Base-by-base conservation (phyloP, 306 rosid species). In the Castanea sativa region DNA sequence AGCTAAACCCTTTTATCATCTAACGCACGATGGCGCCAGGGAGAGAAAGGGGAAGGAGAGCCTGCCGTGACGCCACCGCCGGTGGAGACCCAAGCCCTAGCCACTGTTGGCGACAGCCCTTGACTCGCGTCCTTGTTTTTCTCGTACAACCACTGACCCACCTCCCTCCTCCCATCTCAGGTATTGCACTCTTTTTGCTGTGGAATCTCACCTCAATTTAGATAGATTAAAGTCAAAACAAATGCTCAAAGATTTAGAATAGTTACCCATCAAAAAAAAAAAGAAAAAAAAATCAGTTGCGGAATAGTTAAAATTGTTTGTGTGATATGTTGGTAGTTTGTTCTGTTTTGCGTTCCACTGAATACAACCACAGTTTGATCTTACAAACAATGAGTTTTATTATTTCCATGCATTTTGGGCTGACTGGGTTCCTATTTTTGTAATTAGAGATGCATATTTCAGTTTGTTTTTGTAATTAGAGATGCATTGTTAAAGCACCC, bases 351-450 rank as follows among this genome's bases (percentile, higher is more conserved):
- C 6, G 33, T 23, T 32, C 23, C 45, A 23, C 49, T 14, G 5
- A 43, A 5, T 16, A n/a, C 58, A 59, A 75, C 70, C 38, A 59
- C 15, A 60, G 8, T 25, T 35, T 6, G 14, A 52, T 30, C 23
- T 30, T 76, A 58, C 67, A 43, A 51, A 27, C 71, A 29, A 35
- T 55, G 49, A 75, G 75, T 75, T 41, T 73, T 65, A 77, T 30
- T 68, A 71, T 80, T 71, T 69, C 65, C 67, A 18, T n/a, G 69
- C 18, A 12, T 33, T 55, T 35, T 45, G 56, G 19, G 76, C 69
- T 76, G 58, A 73, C 49, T 59, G 29, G 32, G 51, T 80, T 79
- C 20, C 32, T 74, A 71, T 20, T 58, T 29, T 71, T 79, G 29
- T 79, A 20, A 60, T 64, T 73, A 9, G 76, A 75, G 23, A 73